Conservation (phyloP, 139 green algal species). For the Chlamydomonas urium region DNA sequence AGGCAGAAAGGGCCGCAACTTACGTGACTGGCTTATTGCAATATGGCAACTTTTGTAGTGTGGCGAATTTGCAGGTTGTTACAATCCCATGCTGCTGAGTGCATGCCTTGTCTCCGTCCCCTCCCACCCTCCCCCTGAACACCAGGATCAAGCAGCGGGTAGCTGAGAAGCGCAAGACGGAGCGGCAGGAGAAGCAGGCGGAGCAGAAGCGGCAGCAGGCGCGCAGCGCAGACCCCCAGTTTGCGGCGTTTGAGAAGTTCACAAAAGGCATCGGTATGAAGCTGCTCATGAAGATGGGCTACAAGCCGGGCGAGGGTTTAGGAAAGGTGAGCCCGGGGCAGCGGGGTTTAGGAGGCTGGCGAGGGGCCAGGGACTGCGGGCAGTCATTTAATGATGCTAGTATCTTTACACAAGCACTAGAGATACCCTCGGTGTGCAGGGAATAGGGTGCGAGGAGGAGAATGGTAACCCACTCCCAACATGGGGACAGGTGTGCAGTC, state of each 20-base stretch:
- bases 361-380: too few relatives aligned
- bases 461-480: too few relatives aligned
- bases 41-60: too few relatives aligned
- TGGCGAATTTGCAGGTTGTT: too few relatives aligned
- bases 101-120: neutral
- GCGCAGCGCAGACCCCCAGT: conserved; percentile 34
- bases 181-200: conserved; percentile 23
- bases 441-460: too few relatives aligned
- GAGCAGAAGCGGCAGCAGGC: conserved; percentile 28
- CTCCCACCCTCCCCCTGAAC: neutral
- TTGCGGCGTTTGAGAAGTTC: conserved; percentile 84
- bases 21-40: too few relatives aligned
- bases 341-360: too few relatives aligned
- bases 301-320: conserved; percentile 66
- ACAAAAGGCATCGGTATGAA: conserved; percentile 93
- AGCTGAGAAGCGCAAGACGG: conserved; percentile 20
- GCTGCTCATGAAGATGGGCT: conserved; percentile 96
- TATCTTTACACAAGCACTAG: too few relatives aligned
- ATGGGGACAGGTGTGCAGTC: too few relatives aligned
- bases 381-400: too few relatives aligned
- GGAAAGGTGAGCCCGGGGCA: conserved; percentile 6
- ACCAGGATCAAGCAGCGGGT: conserved; percentile 41
- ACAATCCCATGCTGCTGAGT: neutral
- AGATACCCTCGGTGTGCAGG: too few relatives aligned
- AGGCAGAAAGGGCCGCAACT: too few relatives aligned